phyloP scores from a whole-genome alignment of 108 stramenopile species.

The Skeletonema marinoi region DNA sequence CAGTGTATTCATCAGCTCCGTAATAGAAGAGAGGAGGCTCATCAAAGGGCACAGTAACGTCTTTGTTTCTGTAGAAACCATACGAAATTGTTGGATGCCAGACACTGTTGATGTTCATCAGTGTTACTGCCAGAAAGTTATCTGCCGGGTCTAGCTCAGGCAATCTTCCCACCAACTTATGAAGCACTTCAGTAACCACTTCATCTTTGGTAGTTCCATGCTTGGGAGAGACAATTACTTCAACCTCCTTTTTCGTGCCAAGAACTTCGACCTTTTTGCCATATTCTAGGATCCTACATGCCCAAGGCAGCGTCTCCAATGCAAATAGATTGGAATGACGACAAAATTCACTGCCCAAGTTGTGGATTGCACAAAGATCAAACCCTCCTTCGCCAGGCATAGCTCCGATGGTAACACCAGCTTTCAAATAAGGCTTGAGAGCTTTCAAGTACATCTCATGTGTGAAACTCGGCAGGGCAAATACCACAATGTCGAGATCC shows the following conservation, averaged over 20 bases:
- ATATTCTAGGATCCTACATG: constrained; percentile 55
- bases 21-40: constrained; percentile 63
- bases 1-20: constrained; percentile 61
- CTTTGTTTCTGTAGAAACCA: constrained; percentile 52
- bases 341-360: constrained; percentile 50
- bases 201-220: constrained; percentile 10
- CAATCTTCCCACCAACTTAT: constrained; percentile 27
- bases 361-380: constrained; percentile 48
- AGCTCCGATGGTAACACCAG: constrained; percentile 51
- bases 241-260: constrained; percentile 63
- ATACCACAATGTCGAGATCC: constrained; percentile 42
- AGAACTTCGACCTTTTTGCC: constrained; percentile 54
- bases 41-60: constrained; percentile 47
- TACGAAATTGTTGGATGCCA: constrained; percentile 67
- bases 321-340: constrained; percentile 49
- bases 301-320: constrained; percentile 64
- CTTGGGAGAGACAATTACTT: constrained; percentile 46
- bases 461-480: constrained; percentile 52
- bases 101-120: constrained; percentile 65
- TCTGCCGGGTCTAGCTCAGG: constrained; percentile 49
- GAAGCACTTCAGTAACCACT: constrained; percentile 22
- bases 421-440: constrained; percentile 40
- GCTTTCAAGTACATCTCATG: constrained; percentile 55
- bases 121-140: constrained; percentile 59
- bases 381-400: constrained; percentile 66